Evolutionary conservation across 192 early-diverging fungal species (phyloP), one percentile per base, ranked within the genome.

Genomic region (Podila epigama): DNA sequence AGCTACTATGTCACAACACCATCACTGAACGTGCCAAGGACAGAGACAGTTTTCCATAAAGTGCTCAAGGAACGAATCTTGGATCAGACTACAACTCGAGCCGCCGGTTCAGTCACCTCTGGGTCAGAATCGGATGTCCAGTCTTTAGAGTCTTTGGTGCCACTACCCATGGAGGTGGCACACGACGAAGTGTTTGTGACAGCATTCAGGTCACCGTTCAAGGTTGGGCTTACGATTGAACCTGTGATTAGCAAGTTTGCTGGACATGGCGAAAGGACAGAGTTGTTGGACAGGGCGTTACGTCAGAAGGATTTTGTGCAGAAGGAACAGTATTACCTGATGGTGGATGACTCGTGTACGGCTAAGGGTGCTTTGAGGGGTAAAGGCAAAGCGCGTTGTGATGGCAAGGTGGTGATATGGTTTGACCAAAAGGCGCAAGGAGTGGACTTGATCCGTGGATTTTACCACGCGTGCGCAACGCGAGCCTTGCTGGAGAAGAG

Each of bases 1-100:
- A 92, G 89, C 52, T 66, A 75, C 35, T 81, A 78, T 66, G 89
- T 92, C 51, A 85, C 89, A 6, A 90, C 87, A 29, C 69, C 79
- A 1, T 83, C 87, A 1, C 70, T 93, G 18, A 91, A 93, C 66
- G 62, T 86, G 1, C 86, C 89, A 35, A 69, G 84, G 18, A 51
- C 82, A 1, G 85, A 82, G 36, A 71, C 82, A 22, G 70, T 84
- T 25, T 61, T 88, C 52, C 31, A 83, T 58, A 51, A 27, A 11
- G 52, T 79, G 25, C 50, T 82, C 39, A 63, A 61, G 48, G 51
- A 63, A 27, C 62, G 65, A 33, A 41, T 54, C 15, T 51, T 51
- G 22, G 52, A 63, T 2, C 41, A 66, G 11, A 13, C 60, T 40
- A 0, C 3, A 13, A 32, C n/a, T 25, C 41, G 39, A 10, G 16